Percentiles rank a stretch among this genome's conserved stretches.
Evolutionary conservation across 179 eudicot species (phyloP).

Genomic region (Pouteria campechiana): DNA sequence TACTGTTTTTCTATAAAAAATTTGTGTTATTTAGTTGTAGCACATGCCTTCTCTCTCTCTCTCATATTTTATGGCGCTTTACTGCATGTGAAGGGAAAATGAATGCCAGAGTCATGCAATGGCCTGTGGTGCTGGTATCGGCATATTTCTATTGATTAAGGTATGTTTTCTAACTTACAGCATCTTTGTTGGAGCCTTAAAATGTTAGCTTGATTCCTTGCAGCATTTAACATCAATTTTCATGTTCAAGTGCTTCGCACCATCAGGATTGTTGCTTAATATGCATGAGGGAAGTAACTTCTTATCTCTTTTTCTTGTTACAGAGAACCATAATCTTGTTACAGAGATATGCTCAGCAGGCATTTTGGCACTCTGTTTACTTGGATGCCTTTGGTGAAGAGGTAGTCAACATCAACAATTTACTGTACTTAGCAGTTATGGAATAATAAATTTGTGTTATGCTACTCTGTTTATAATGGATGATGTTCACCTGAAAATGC

Average conservation of each 20-base stretch:
- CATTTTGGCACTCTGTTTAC: slow-evolving; percentile 93
- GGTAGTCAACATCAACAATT: slow-evolving; percentile 26
- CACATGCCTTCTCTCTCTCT: background rate
- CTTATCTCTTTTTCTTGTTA: slow-evolving; percentile 1
- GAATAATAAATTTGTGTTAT: too few relatives aligned
- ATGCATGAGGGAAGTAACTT: background rate
- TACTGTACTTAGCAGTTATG: too few relatives aligned
- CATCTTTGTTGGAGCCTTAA: background rate
- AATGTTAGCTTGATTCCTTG: background rate
- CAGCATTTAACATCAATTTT: background rate
- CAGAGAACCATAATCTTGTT: slow-evolving; percentile 82
- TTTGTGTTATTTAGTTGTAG: too few relatives aligned
- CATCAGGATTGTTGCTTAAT: background rate
- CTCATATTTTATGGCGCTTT: slow-evolving; percentile 8
- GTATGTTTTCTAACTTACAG: slow-evolving; percentile 18
- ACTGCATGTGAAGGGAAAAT: slow-evolving; percentile 39
- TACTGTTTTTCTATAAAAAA: background rate
- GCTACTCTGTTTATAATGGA: too few relatives aligned
- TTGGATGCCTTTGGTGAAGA: slow-evolving; percentile 97
- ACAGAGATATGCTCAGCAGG: slow-evolving; percentile 83
- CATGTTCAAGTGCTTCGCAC: background rate
- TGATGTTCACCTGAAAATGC: too few relatives aligned
- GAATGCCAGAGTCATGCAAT: slow-evolving; percentile 67
- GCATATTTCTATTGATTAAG: slow-evolving; percentile 70
- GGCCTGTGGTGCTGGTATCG: slow-evolving; percentile 89